phyloP scores from a whole-genome alignment of 441 rosid genomes.

The Kokia cookei region DNA sequence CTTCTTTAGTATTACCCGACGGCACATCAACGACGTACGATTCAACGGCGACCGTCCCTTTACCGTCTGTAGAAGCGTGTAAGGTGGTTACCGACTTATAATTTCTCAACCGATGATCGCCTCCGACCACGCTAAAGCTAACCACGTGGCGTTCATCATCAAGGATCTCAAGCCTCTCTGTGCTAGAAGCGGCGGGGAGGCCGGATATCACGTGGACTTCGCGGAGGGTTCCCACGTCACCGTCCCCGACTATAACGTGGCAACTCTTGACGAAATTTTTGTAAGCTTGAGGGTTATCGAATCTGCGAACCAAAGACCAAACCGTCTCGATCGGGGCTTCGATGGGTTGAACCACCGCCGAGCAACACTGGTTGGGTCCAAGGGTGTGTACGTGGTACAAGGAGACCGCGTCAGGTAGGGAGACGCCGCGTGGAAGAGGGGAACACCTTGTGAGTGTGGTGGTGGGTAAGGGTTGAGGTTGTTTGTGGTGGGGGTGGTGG shows the following conservation, averaged over 20 bases:
- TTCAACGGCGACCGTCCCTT: slow-evolving; percentile 53
- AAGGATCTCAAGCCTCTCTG: slow-evolving; percentile 68
- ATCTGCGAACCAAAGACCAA: slow-evolving; percentile 71
- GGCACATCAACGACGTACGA: slow-evolving; percentile 83
- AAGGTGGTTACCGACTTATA: slow-evolving; percentile 71
- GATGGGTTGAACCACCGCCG: slow-evolving; percentile 44
- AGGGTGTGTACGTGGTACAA: slow-evolving; percentile 33
- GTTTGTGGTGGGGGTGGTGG: slow-evolving; percentile 5
- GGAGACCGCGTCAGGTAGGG: slow-evolving; percentile 41
- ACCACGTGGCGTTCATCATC: slow-evolving; percentile 66
- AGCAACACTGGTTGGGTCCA: slow-evolving; percentile 53
- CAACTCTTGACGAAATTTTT: slow-evolving; percentile 73
- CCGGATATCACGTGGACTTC: neutral
- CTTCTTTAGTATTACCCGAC: slow-evolving; percentile 59
- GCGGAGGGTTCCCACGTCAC: slow-evolving; percentile 23
- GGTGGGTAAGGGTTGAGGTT: slow-evolving; percentile 23
- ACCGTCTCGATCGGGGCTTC: slow-evolving; percentile 50
- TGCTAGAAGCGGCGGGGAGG: slow-evolving; percentile 63
- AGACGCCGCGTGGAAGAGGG: slow-evolving; percentile 16
- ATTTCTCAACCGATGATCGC: slow-evolving; percentile 64
- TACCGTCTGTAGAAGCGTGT: slow-evolving; percentile 32
- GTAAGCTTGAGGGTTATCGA: slow-evolving; percentile 68
- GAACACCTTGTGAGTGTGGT: neutral
- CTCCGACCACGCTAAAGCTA: slow-evolving; percentile 72
- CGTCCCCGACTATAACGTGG: slow-evolving; percentile 55